Conservation (phyloP, 345 rosid species). For the Garcia nutans region DNA sequence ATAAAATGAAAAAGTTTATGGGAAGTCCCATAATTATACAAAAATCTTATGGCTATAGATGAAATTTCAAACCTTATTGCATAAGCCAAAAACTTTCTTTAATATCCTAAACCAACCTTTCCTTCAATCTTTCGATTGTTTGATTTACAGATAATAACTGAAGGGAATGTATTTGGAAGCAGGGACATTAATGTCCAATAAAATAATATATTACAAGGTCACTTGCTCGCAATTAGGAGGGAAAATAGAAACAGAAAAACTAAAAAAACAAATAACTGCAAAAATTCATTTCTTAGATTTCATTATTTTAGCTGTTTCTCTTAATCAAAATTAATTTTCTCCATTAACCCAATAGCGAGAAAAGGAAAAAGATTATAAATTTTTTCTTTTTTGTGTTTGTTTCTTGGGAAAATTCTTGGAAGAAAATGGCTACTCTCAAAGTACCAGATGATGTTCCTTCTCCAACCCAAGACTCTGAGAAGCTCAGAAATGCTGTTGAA, state of each 20-base stretch:
- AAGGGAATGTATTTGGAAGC: no score
- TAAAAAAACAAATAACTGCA: conserved; percentile 9
- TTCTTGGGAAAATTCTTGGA: conserved; percentile 9
- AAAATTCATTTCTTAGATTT: conserved; percentile 1
- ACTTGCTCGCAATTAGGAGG: conserved; percentile 26
- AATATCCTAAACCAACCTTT: no score
- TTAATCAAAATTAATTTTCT: not conserved
- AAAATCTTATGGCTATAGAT: conserved; percentile 9
- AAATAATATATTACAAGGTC: not conserved
- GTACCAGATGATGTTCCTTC: conserved; percentile 61
- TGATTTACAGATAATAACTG: no score
- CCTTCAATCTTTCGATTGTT: no score
- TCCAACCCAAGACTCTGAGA: conserved; percentile 62
- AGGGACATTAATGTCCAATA: no score
- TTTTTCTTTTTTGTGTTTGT: not conserved
- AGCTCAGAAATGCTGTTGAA: conserved; percentile 57
- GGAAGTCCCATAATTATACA: not conserved
- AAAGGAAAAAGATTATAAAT: not conserved
- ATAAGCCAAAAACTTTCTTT: no score
- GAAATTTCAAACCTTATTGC: no score
- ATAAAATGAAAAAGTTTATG: conserved; percentile 8
- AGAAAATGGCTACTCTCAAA: conserved; percentile 53
- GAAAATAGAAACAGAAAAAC: conserved; percentile 27
- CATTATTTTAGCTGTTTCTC: not conserved
- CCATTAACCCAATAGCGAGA: not conserved